Evolutionary conservation across 208 protist genomes (phyloP), one percentile per base, ranked within the genome.

Genomic region (Porcisia hertigi): DNA sequence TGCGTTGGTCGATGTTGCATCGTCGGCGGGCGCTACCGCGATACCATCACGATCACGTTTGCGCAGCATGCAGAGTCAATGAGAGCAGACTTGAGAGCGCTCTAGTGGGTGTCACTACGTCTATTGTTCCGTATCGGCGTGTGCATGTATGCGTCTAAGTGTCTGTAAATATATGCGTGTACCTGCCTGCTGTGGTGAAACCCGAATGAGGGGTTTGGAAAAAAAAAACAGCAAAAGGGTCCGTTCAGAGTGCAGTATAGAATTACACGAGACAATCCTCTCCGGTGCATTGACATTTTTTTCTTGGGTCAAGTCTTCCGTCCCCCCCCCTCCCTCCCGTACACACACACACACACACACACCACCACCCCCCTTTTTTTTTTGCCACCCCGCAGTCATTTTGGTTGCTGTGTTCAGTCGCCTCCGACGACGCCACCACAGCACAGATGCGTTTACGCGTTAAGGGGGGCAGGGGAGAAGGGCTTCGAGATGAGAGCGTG

Each of bases 1-100:
- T 2, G 18, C 16, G 9, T 18, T 36, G 0, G 25, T 47, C 25
- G 16, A 25, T 9, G 11, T 30, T 12, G 36, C 34, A 45, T 72
- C 47, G 9, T 57, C 72, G 14, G 72, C 18, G 18, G 47, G 8
- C 60, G 18, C 45, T 0, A 36, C 34, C 11, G 45, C 45, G 14
- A 62, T 45, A n/a, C 45, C 43, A 1, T 63, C 57, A 12, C 78
- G 72, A 0, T 77, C 36, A n/a, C 66, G 64, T 65, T 76, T 78
- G 78, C 78, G 73, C 69, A 58, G 65, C 54, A 75, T 75, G 71
- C 47, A 52, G 45, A 8, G n/a, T 47, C 4, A 30, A 41, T 47
- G 18, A 52, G 23, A 49, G 16, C 8, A 25, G 11, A 3, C 6
- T 47, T 47, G 8, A n/a, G 6, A 12, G 41, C 34, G 3, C 39